Conservation (phyloP, 73 alveolate species). For the Paramecium tetraurelia region DNA sequence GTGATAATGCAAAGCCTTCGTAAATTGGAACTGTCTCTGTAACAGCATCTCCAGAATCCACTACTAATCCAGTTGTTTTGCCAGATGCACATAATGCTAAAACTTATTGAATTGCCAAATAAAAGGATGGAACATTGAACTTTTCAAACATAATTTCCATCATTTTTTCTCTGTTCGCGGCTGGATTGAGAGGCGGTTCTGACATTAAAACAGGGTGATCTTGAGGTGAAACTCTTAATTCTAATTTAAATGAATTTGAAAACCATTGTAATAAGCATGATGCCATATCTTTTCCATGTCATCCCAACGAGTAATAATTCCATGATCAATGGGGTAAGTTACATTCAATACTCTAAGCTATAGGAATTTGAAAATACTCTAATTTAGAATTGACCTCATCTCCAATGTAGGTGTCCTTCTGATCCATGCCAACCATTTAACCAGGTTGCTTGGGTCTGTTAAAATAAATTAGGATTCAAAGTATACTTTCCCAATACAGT, state of each 20-base stretch:
- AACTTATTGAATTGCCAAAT: conserved; percentile 58
- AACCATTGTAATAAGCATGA: conserved; percentile 65
- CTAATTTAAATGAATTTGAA: conserved; percentile 68
- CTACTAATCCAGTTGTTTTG: conserved; percentile 97
- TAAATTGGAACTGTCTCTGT: conserved; percentile 96
- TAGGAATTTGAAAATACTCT: conserved; percentile 73
- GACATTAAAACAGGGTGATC: conserved; percentile 81
- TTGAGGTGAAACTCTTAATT: conserved; percentile 78
- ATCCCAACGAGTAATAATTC: conserved; percentile 95
- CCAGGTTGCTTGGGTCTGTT: conserved; percentile 79
- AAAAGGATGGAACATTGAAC: conserved; percentile 50
- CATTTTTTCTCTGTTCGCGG: conserved; percentile 75
- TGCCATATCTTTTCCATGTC: conserved; percentile 94
- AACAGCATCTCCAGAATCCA: conserved; percentile 95
- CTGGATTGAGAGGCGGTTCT: conserved; percentile 80
- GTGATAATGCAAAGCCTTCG: conserved; percentile 98
- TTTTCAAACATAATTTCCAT: conserved; percentile 77
- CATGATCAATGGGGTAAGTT: conserved; percentile 93
- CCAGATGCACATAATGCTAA: conserved; percentile 95
- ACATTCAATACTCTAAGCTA: conserved; percentile 81
- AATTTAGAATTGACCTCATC: conserved; percentile 96
- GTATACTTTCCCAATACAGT: conserved; percentile 93
- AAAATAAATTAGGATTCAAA: neutral
- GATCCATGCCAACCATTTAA: conserved; percentile 74
- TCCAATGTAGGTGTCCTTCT: conserved; percentile 92